Evolutionary conservation across 1,284 basidiomycete genomes (phyloP), one percentile per base, ranked within the genome.

Genomic region (Ceratobasidium sp.): DNA sequence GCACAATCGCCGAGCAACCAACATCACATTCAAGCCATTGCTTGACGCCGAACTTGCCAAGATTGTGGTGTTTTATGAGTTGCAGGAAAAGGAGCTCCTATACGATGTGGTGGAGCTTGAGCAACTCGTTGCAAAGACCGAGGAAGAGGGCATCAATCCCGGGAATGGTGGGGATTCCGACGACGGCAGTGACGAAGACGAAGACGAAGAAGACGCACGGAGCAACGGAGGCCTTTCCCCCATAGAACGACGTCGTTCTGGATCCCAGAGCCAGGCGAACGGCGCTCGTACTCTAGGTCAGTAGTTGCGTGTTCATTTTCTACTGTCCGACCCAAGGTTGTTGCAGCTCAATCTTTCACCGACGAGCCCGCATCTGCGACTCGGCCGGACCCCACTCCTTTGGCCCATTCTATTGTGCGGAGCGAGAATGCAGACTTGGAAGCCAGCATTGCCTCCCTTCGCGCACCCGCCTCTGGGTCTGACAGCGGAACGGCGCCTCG

Each of bases 1-100:
- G 74, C 15, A 78, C 79, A 29, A 77, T 78, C 32, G 85, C 84
- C 4, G 60, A 31, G 42, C 69, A 13, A 47, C 73, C 52, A 86
- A 92, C 74, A 77, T 78, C 2, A 74, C 85, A 27, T 97, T 98
- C 78, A 79, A 84, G 12, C 86, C 88, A 0, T 83, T 95, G 0
- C 84, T 98, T 35, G 91, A 97, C 77, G 83, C 85, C 69, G 95
- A 99, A 76, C 82, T 96, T 47, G 81, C 83, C 76, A 98, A 96
- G 83, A 90, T 98, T 25, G 82, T 83, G 34, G 72, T 82, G 0
- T 98, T 98, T 77, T 98, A 98, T 78, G 84, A 86, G 69, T 76
- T 80, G 6, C 93, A 95, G 78, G 88, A 91, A 75, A 85, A 82
- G 43, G 91, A 95, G 70, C 78, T 96, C 0, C 75, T 86, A 13